Evolutionary conservation across 441 rosid species (phyloP).

Genomic region (Gossypium lobatum): DNA sequence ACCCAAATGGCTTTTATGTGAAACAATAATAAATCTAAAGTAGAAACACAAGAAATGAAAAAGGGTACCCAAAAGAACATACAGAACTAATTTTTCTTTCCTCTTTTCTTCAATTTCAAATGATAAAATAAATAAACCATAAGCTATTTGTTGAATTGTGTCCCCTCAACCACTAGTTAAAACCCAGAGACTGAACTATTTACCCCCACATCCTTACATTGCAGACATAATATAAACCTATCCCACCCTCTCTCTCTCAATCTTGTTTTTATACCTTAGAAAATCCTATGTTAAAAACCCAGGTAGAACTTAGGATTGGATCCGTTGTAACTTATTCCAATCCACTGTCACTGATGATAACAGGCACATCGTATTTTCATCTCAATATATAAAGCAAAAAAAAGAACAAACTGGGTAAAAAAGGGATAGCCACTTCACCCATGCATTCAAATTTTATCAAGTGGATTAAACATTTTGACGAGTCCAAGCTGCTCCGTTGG

Average conservation of each 20-base stretch:
- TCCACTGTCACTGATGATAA: background rate
- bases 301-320: background rate
- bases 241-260: background rate
- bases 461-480: background rate
- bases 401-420: background rate
- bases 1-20: background rate
- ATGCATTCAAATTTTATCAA: background rate
- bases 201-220: constrained; percentile 3
- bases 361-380: background rate
- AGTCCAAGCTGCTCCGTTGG: constrained; percentile 1
- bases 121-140: background rate
- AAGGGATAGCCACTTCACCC: background rate
- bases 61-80: too few relatives aligned
- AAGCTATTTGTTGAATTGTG: constrained; percentile 9
- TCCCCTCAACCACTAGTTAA: background rate
- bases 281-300: constrained; percentile 5
- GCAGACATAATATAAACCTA: constrained; percentile 2
- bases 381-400: constrained; percentile 5
- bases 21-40: background rate
- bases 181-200: constrained; percentile 7
- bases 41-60: background rate
- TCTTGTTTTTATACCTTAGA: background rate
- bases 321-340: constrained; percentile 5
- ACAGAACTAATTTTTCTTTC: background rate
- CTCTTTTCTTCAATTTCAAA: background rate